phyloP scores from a whole-genome alignment of 2,329 filamentous ascomycete genomes.

The Colletotrichum sidae region DNA sequence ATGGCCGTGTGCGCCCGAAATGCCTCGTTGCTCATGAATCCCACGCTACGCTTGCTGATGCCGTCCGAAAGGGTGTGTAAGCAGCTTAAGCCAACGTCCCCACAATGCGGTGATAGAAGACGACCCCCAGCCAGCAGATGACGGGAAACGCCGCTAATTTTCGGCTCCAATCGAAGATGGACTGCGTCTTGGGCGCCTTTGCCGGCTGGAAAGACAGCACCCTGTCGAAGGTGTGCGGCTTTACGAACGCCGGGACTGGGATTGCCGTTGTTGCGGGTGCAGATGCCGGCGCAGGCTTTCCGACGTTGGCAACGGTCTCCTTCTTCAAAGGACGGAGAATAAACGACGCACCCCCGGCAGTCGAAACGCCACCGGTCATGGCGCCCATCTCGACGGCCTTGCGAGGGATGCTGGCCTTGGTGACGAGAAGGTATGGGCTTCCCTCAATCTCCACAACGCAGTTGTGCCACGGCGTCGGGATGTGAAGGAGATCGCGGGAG shows the following conservation, averaged over 20 bases:
- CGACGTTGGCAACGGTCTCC: not conserved
- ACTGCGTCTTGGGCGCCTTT: not conserved
- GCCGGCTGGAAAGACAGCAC: constrained; percentile 2
- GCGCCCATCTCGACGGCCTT: constrained; percentile 30
- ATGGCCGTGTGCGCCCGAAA: constrained; percentile 9
- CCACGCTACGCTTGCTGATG: constrained; percentile 14
- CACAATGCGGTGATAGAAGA: constrained; percentile 30
- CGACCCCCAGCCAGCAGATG: constrained; percentile 21
- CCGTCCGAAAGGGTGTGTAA: constrained; percentile 8
- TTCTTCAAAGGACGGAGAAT: constrained; percentile 11
- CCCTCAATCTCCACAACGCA: constrained; percentile 47
- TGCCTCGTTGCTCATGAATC: not conserved
- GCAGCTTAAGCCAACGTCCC: constrained; percentile 25
- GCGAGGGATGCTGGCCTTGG: constrained; percentile 38
- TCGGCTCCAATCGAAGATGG: constrained; percentile 28
- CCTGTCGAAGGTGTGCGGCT: not conserved
- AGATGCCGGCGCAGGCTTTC: not conserved
- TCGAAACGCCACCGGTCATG: constrained; percentile 24
- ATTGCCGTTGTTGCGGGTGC: no score
- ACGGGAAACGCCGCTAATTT: constrained; percentile 26
- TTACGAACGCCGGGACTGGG: not conserved
- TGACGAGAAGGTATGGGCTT: constrained; percentile 38
- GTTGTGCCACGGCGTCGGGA: constrained; percentile 59
- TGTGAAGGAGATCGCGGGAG: constrained; percentile 43
- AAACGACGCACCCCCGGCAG: constrained; percentile 15